Evolutionary conservation across 148 eudicot genomes (phyloP).

Genomic region (Limonium bicolor): DNA sequence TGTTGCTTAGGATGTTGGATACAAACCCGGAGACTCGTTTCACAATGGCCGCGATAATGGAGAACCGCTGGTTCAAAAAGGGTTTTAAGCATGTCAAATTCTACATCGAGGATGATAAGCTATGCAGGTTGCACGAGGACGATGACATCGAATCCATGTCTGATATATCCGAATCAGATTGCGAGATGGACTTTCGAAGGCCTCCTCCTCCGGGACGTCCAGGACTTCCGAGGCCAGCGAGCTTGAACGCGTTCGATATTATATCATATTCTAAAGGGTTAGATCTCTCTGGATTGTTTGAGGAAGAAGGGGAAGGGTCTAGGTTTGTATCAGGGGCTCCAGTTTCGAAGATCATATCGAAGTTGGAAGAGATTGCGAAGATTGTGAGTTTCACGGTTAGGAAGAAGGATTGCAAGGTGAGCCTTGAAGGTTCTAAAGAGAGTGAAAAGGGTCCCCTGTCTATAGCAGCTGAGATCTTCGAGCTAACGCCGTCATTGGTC

Average conservation of each 20-base stretch:
- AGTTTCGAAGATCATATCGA: constrained; percentile 46
- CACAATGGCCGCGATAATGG: constrained; percentile 35
- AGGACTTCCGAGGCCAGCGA: constrained; percentile 53
- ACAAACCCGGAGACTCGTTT: constrained; percentile 37
- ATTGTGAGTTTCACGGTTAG: constrained; percentile 56
- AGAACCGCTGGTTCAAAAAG: constrained; percentile 36
- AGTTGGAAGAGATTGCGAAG: constrained; percentile 74
- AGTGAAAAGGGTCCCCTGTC: constrained; percentile 60
- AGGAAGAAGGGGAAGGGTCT: constrained; percentile 39
- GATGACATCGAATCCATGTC: constrained; percentile 24
- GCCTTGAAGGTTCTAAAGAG: constrained; percentile 55
- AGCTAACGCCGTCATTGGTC: constrained; percentile 52
- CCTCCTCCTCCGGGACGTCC: constrained; percentile 23
- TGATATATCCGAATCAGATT: constrained; percentile 42
- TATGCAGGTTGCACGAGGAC: constrained; percentile 20
- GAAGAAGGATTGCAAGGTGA: constrained; percentile 66
- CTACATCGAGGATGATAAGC: constrained; percentile 55
- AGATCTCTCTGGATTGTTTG: constrained; percentile 63
- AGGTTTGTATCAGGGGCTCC: constrained; percentile 56
- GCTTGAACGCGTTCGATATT: constrained; percentile 71
- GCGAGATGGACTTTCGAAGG: constrained; percentile 20
- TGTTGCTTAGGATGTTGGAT: constrained; percentile 41
- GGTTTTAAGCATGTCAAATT: constrained; percentile 21
- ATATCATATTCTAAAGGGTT: constrained; percentile 65
- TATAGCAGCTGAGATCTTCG: constrained; percentile 65